Conservation (phyloP, 352 stramenopile species). For the Phytophthora tubulina region DNA sequence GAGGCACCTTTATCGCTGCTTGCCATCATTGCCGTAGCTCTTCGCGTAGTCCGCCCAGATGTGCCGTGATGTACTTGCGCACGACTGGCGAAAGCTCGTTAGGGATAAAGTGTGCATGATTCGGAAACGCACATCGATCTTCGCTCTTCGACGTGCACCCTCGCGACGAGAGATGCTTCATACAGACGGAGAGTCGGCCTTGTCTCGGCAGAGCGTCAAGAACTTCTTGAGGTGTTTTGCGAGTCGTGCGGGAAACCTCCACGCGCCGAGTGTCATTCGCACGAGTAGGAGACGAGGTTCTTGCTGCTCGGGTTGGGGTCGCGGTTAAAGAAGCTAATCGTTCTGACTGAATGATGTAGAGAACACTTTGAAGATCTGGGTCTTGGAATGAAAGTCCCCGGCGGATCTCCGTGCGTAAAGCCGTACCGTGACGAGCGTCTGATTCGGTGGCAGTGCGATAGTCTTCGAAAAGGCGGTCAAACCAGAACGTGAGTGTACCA, state of each 20-base stretch:
- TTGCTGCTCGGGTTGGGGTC: background rate
- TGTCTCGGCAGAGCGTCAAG: conserved; percentile 3
- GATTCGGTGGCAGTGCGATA: background rate
- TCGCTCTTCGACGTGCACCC: conserved; percentile 11
- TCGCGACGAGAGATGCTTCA: conserved; percentile 13
- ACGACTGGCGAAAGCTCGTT: conserved; percentile 1
- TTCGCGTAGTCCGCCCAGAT: conserved; percentile 1
- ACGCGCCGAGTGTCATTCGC: background rate
- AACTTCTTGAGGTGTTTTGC: conserved; percentile 12
- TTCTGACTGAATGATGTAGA: conserved; percentile 20
- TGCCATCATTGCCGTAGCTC: conserved; percentile 5
- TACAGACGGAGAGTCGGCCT: conserved; percentile 6
- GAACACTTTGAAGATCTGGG: conserved; percentile 13
- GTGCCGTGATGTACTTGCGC: background rate
- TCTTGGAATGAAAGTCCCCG: background rate
- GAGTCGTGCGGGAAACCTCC: background rate
- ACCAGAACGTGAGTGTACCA: conserved; percentile 7
- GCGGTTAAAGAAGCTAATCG: background rate
- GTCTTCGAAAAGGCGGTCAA: conserved; percentile 11
- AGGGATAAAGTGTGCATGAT: conserved; percentile 15
- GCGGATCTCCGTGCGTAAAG: background rate
- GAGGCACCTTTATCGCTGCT: background rate
- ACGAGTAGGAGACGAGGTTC: background rate
- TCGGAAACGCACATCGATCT: conserved; percentile 14
- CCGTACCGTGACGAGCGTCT: background rate